Evolutionary conservation across 2,329 filamentous ascomycete genomes (phyloP), one percentile per base, ranked within the genome.

Genomic region (Hypoxylon sp.): DNA sequence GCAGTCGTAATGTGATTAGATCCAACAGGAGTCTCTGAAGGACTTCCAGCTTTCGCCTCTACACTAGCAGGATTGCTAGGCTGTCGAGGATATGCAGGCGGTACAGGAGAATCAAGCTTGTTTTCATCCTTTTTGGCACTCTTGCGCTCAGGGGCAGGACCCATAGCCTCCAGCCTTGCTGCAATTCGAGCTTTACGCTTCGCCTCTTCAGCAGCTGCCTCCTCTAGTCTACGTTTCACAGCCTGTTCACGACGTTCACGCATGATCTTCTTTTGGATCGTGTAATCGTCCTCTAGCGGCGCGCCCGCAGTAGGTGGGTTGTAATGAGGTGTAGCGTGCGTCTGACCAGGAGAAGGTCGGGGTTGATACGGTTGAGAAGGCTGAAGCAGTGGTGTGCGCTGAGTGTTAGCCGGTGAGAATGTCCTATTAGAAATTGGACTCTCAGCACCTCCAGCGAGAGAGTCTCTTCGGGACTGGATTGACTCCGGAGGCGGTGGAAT

Each of bases 121-220:
- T 80, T 80, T 8, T 83, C 81, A 42, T 88, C 86, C 74, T 88
- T 88, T 76, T 88, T 89, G 3, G 82, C 80, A 55, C 84, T 86
- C 76, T 87, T 88, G 66, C 85, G 85, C 71, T 91, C 88, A 2
- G 88, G 88, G 2, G 87, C 83, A 14, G 90, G 88, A 0, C 90
- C 91, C 76, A 94, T 81, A 8, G 89, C 88, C 73, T 91, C 91
- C 51, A 94, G 81, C 78, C 93, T 94, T 76, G 91, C 86, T 52
- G 89, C 87, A 67, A 94, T 89, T 24, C 92, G 87, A 75, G 93
- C 91, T 73, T 88, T 86, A 65, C 85, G 87, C 17, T 88, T 92
- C n/a, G 89, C 90, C 75, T 93, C 91, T 74, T 92, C 90, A n/a
- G 84, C 86, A 19, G 87, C 90, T 73, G 91, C 90, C 77, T 94